Conservation (phyloP, 768 basidiomycete species). For the Pulveroboletus sp. region DNA sequence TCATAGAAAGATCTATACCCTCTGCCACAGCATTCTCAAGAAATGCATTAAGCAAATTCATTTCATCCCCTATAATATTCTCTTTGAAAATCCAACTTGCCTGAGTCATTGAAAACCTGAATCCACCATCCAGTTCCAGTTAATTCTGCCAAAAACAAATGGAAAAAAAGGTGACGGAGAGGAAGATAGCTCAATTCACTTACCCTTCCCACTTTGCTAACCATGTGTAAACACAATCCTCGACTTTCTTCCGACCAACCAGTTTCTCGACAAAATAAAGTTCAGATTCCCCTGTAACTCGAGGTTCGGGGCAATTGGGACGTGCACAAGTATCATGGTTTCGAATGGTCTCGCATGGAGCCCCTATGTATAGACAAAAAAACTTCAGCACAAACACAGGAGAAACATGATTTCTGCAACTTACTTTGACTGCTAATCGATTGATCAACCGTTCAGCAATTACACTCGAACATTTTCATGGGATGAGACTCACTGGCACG, state of each 20-base stretch:
- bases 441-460: not conserved
- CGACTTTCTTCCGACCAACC: conserved; percentile 22
- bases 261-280: conserved; percentile 26
- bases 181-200: not conserved
- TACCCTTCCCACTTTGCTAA: conserved; percentile 34
- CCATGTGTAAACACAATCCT: conserved; percentile 19
- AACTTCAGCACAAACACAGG: not conserved
- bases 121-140: not conserved
- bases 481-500: conserved; percentile 31
- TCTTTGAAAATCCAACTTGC: conserved; percentile 30
- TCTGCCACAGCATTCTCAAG: conserved; percentile 13
- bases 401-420: not conserved
- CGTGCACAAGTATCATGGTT: conserved; percentile 19
- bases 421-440: conserved; percentile 12
- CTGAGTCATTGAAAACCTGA: conserved; percentile 25
- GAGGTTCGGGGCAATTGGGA: conserved; percentile 22
- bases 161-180: not conserved
- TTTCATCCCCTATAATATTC: conserved; percentile 20
- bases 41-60: conserved; percentile 15
- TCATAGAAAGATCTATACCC: conserved; percentile 14
- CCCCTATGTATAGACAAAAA: conserved; percentile 8
- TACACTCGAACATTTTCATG: not conserved
- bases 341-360: conserved; percentile 9
- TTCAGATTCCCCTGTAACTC: conserved; percentile 2
- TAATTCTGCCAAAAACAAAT: not conserved